Base-by-base conservation (phyloP, 441 rosid genomes). In the Gossypium davidsonii region DNA sequence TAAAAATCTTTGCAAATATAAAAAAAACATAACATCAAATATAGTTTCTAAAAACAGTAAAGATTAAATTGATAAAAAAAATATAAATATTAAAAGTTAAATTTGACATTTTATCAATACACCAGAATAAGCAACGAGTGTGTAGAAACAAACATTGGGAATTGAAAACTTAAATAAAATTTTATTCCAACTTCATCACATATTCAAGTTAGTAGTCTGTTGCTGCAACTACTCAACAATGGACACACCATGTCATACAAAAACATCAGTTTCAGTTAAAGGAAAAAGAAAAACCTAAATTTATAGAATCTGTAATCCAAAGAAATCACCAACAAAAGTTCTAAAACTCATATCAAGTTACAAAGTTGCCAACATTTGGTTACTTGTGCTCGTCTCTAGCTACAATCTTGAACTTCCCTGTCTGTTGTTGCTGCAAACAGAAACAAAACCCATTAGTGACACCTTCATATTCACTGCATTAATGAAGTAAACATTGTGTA, bases 371-470 rank as follows among this genome's bases (percentile, higher is more conserved):
- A 12, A 58, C 4, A 58, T 25, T 25, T 23, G 15, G 2, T 58
- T 25, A 58, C 18, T 57, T 57, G 67, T 62, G 70, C 71, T 75
- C 67, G 25, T 83, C 83, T 78, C 90, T 87, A 2, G 98, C 97
- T 28, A 92, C 98, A 73, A 92, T 94, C 95, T 82, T 94, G 92
- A 87, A 92, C 82, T 89, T 94, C 23, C 97, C 98, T 31, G 95
- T 89, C 72, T 76, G 84, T 74, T 89, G 91, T 85, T 90, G 97
- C 97, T 94, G 92, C 82, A 73, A 63, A 66, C 9, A 76, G 46
- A 66, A 66, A 62, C 70, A 4, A 74, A 68, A 12, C 6, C 28
- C 64, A 49, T 42, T 15, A 76, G 25, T 26, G 6, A 61, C 23
- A 49, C 42, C 23, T 25, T 15, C 18, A 23, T 0, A 65, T 21